Percentiles rank a stretch among this genome's conserved stretches.
These are phyloP conservation scores for Aquilaria sinensis DNA, from an alignment of 345 rosid genomes.

Conservation along the genomic window DNA sequence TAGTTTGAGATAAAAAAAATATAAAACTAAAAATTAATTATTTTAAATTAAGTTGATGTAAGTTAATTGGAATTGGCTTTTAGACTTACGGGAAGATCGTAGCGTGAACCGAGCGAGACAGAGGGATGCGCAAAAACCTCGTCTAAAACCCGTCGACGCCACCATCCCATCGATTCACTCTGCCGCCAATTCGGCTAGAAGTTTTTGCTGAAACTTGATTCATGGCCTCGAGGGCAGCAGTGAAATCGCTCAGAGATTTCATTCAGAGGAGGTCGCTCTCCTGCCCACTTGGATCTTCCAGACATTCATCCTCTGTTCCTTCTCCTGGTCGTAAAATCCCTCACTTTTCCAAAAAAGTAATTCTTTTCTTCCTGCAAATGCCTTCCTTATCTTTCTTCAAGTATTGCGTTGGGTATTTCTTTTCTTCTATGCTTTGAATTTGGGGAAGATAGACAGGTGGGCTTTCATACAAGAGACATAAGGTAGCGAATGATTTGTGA, in stretches of 20 bases:
- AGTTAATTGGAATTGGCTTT: too few relatives aligned
- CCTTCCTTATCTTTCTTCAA: not conserved
- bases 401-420: not conserved
- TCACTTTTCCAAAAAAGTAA: constrained; percentile 70
- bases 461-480: too few relatives aligned
- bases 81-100: too few relatives aligned
- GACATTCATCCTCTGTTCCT: constrained; percentile 42
- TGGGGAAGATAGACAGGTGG: too few relatives aligned
- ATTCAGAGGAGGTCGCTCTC: constrained; percentile 28
- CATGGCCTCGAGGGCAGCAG: constrained; percentile 49
- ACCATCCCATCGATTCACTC: not conserved
- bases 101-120: too few relatives aligned
- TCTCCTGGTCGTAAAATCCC: constrained; percentile 51
- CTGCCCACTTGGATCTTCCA: constrained; percentile 27
- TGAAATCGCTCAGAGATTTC: constrained; percentile 37
- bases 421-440: not conserved
- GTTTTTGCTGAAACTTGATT: not conserved
- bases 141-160: constrained; percentile 6
- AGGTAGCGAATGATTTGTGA: too few relatives aligned
- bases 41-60: too few relatives aligned
- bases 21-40: too few relatives aligned
- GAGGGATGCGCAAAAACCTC: not conserved
- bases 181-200: not conserved
- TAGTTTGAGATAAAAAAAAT: too few relatives aligned
- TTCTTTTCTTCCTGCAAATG: not conserved